Percentiles rank a stretch among this genome's conserved stretches.
These are phyloP conservation scores for Thelonectria blattea DNA, from an alignment of 2,329 filamentous ascomycete species.

Conservation along the genomic window DNA sequence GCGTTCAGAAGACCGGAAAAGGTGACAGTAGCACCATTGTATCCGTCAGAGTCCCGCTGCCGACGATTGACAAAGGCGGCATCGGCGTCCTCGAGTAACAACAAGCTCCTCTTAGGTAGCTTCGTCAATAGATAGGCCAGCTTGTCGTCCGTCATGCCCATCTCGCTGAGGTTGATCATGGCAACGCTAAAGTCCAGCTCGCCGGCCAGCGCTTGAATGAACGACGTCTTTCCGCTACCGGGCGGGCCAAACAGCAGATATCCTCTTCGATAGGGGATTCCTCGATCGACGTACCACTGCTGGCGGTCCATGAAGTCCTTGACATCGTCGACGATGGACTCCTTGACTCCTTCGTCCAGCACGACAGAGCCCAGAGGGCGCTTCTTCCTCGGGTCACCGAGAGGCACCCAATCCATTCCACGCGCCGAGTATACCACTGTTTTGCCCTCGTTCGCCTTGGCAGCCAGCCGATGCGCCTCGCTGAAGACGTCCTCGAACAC, in stretches of 20 bases:
- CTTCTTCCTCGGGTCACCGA: slow-evolving; percentile 86
- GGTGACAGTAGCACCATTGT: slow-evolving; percentile 85
- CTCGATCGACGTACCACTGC: slow-evolving; percentile 92
- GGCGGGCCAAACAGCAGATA: slow-evolving; percentile 90
- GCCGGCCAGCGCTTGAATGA: slow-evolving; percentile 94
- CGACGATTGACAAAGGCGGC: slow-evolving; percentile 86
- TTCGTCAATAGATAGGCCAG: slow-evolving; percentile 86
- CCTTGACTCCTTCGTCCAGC: slow-evolving; percentile 82
- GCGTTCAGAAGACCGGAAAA: slow-evolving; percentile 90
- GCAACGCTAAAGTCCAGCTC: slow-evolving; percentile 91
- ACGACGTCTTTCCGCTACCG: slow-evolving; percentile 92
- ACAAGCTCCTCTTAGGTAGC: slow-evolving; percentile 79
- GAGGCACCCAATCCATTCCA: slow-evolving; percentile 82
- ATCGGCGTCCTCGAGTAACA: slow-evolving; percentile 89
- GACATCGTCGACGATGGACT: slow-evolving; percentile 80
- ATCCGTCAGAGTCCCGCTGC: slow-evolving; percentile 80
- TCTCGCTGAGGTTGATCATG: slow-evolving; percentile 88
- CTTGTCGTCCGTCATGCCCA: slow-evolving; percentile 88
- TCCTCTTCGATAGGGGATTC: slow-evolving; percentile 88
- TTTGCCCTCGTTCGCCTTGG: slow-evolving; percentile 85
- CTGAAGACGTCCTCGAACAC: slow-evolving; percentile 90
- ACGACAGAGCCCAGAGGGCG: slow-evolving; percentile 88
- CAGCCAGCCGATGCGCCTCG: slow-evolving; percentile 83
- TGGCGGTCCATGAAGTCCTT: slow-evolving; percentile 79
- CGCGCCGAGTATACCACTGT: slow-evolving; percentile 89